Evolutionary conservation across 129 eudicot species (phyloP).

Genomic region (Artemisia tridentata): DNA sequence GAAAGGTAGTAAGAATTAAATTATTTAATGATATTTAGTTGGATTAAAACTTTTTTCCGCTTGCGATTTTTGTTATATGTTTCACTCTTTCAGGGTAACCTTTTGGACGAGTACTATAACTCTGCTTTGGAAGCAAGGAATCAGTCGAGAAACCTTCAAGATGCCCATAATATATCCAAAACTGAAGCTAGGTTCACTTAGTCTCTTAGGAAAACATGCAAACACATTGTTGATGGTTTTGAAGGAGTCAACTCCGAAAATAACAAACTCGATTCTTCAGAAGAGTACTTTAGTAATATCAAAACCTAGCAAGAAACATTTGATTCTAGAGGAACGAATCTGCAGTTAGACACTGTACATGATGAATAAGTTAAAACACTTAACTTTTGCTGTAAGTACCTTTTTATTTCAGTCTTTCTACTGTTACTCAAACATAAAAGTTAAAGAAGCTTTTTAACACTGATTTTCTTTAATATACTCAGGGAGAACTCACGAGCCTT

Average conservation of each 20-base stretch:
- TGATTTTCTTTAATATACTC: constrained; percentile 9
- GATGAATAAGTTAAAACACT: constrained; percentile 43
- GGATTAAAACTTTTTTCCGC: no score
- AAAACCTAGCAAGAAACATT: constrained; percentile 43
- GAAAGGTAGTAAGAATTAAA: constrained; percentile 39
- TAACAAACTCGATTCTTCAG: constrained; percentile 31
- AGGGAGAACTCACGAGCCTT: constrained; percentile 55
- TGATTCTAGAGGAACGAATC: constrained; percentile 38
- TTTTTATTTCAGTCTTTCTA: no score
- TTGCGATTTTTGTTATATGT: neutral
- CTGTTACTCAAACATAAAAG: no score
- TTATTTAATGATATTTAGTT: neutral
- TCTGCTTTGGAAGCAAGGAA: constrained; percentile 34
- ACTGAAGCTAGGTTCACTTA: constrained; percentile 39
- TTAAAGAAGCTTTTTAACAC: no score
- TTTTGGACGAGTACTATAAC: constrained; percentile 35
- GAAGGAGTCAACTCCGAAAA: constrained; percentile 35
- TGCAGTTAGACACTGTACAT: constrained; percentile 51
- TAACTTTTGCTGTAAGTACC: constrained; percentile 60
- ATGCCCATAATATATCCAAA: constrained; percentile 15
- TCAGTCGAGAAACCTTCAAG: constrained; percentile 20
- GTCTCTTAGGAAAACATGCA: constrained; percentile 42
- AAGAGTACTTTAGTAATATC: constrained; percentile 49
- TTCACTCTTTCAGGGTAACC: constrained; percentile 50
- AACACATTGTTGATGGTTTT: constrained; percentile 39